Evolutionary conservation across 352 stramenopile genomes (phyloP).

Genomic region (Phytophthora palmivora): DNA sequence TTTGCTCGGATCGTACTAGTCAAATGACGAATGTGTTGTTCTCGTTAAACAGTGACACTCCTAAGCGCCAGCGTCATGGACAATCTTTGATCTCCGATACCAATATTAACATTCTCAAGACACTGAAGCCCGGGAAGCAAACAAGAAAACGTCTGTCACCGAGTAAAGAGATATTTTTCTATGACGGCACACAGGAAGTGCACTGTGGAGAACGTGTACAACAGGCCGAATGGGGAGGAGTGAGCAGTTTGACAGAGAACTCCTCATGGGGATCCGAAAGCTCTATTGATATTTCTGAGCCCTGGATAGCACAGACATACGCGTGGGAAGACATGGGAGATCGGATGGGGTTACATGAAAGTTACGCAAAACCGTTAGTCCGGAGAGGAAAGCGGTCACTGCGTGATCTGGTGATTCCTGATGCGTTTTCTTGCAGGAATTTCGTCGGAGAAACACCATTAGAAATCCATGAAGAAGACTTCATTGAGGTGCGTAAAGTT

Average conservation of each 20-base stretch:
- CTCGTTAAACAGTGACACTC: conserved; percentile 11
- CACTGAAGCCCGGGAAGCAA: conserved; percentile 10
- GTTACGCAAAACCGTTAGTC: conserved; percentile 25
- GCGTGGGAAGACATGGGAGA: conserved; percentile 59
- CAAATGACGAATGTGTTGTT: conserved; percentile 7
- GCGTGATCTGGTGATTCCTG: conserved; percentile 34
- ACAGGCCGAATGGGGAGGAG: conserved; percentile 26
- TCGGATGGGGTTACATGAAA: conserved; percentile 22
- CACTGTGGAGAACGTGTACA: conserved; percentile 15
- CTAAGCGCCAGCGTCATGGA: conserved; percentile 7
- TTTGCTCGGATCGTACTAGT: not conserved
- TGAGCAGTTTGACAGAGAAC: conserved; percentile 43
- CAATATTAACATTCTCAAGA: not conserved
- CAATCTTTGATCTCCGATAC: not conserved
- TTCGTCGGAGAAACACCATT: conserved; percentile 16
- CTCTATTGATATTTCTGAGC: conserved; percentile 31
- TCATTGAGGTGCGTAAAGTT: conserved; percentile 59
- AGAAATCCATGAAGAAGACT: conserved; percentile 61
- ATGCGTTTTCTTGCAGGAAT: conserved; percentile 15
- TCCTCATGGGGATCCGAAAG: conserved; percentile 41
- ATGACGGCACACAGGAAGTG: conserved; percentile 40
- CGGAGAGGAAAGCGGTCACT: conserved; percentile 23
- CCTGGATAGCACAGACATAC: conserved; percentile 39
- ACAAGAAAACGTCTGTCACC: conserved; percentile 2
- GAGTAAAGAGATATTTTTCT: conserved; percentile 40